Percentiles rank a stretch among this genome's conserved stretches.
phyloP scores from a whole-genome alignment of 192 early-diverging fungal genomes.

The Nowakowskiella sp. region DNA sequence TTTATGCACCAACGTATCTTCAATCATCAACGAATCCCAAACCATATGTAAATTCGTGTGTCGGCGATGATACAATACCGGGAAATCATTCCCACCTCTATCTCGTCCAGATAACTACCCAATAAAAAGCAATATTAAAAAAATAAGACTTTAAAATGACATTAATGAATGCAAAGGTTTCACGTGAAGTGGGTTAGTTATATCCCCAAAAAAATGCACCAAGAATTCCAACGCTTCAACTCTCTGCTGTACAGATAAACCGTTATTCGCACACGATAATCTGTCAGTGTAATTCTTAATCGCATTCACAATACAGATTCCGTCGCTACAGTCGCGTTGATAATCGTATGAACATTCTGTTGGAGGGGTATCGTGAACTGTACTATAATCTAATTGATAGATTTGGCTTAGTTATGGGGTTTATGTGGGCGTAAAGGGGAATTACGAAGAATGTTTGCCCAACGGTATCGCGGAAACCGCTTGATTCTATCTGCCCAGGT shows the following conservation, averaged over 20 bases:
- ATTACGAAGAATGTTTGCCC: neutral
- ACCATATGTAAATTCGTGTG: conserved; percentile 9
- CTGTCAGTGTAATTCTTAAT: neutral
- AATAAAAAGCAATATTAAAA: too few species aligned
- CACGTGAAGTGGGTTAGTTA: conserved; percentile 38
- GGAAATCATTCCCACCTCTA: conserved; percentile 6
- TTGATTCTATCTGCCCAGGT: neutral
- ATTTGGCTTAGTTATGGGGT: too few species aligned
- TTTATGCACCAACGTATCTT: too few species aligned
- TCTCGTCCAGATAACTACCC: conserved; percentile 1
- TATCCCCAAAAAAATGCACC: conserved; percentile 37
- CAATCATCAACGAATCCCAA: conserved; percentile 17
- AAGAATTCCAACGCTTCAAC: conserved; percentile 18
- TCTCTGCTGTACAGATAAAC: too few species aligned
- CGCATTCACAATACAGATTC: neutral
- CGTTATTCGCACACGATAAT: neutral
- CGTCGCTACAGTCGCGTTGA: neutral
- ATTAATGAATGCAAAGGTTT: too few species aligned
- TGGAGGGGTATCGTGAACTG: neutral
- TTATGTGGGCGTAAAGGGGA: neutral
- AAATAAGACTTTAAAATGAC: too few species aligned
- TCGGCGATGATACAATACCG: conserved; percentile 11
- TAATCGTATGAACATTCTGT: neutral
- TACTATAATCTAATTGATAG: neutral
- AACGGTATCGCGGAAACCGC: neutral